These are phyloP conservation scores for Tricholoma flavovirens DNA, from an alignment of 768 basidiomycete genomes.

Conservation along the genomic window DNA sequence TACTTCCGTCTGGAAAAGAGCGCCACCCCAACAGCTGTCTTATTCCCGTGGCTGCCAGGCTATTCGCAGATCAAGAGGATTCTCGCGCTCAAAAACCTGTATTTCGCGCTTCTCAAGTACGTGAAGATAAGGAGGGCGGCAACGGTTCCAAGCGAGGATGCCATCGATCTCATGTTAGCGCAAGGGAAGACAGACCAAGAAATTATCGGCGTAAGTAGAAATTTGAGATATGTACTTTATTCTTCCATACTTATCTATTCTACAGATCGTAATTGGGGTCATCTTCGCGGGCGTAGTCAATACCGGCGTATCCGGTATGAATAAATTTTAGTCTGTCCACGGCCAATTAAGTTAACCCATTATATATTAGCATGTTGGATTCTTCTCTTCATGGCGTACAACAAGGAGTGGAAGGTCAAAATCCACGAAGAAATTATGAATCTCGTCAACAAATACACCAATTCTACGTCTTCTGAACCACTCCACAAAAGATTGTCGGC, in stretches of 20 bases:
- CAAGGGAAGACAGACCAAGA: conserved; percentile 22
- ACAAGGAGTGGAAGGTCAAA: conserved; percentile 30
- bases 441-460: conserved; percentile 25
- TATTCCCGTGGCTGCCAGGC: conserved; percentile 32
- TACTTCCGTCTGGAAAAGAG: conserved; percentile 25
- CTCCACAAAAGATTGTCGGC: conserved; percentile 28
- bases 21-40: conserved; percentile 25
- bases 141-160: conserved; percentile 19
- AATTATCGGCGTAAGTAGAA: conserved; percentile 15
- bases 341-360: too few relatives aligned
- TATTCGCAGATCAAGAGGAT: conserved; percentile 23
- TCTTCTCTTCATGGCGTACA: conserved; percentile 27
- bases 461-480: conserved; percentile 18
- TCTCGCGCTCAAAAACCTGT: conserved; percentile 26
- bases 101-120: conserved; percentile 18
- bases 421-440: conserved; percentile 25
- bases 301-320: conserved; percentile 9
- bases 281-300: conserved; percentile 33
- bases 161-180: conserved; percentile 30
- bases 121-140: conserved; percentile 25
- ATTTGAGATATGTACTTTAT: too few relatives aligned
- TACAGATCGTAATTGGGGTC: conserved; percentile 28
- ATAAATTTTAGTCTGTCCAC: too few relatives aligned
- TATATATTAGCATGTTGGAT: conserved; percentile 30
- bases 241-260: background rate